Conservation (phyloP, 2,329 filamentous ascomycete species). For the Epichloe typhina region DNA sequence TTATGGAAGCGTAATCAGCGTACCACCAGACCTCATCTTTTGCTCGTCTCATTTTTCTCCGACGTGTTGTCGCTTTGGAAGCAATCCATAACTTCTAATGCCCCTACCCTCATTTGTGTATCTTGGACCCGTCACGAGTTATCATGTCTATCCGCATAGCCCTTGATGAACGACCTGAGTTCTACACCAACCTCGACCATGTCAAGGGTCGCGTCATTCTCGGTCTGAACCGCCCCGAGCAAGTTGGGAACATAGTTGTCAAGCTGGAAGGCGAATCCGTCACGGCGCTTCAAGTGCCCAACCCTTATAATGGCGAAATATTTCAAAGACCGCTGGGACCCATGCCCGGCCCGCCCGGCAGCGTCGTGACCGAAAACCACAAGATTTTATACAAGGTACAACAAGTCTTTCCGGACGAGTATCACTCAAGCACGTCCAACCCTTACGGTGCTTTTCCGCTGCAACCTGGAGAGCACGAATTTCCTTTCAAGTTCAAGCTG, state of each 20-base stretch:
- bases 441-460: constrained; percentile 42
- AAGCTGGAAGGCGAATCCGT: constrained; percentile 73
- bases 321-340: constrained; percentile 16
- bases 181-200: constrained; percentile 69
- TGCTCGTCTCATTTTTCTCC: not conserved
- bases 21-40: not conserved
- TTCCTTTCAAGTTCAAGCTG: constrained; percentile 67
- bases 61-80: not conserved
- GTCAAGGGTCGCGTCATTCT: constrained; percentile 51
- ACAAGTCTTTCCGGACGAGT: constrained; percentile 56
- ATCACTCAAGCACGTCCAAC: constrained; percentile 25
- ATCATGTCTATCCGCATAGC: constrained; percentile 54
- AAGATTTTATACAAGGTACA: constrained; percentile 65
- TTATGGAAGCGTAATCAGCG: not conserved
- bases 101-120: not conserved
- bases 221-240: constrained; percentile 50
- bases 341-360: constrained; percentile 23
- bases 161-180: constrained; percentile 52
- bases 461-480: constrained; percentile 58
- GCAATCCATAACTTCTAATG: not conserved
- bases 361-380: constrained; percentile 43
- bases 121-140: constrained; percentile 6
- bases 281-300: constrained; percentile 46
- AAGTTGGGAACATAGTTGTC: constrained; percentile 60
- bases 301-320: constrained; percentile 30